phyloP scores from a whole-genome alignment of 495 filamentous ascomycete species.

The Talaromyces adpressus region DNA sequence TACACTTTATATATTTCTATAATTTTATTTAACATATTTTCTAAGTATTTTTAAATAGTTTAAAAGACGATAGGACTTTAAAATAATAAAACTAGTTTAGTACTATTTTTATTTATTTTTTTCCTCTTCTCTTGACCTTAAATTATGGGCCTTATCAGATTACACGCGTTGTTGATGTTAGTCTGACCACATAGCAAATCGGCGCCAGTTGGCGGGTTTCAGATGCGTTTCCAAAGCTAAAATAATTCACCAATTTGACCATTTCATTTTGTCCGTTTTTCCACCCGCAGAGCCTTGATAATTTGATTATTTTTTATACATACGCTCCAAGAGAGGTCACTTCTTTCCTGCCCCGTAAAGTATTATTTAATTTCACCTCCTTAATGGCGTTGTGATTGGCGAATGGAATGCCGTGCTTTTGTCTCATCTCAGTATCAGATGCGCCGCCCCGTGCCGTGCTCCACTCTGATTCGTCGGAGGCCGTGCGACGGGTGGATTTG shows the following conservation, averaged over 20 bases:
- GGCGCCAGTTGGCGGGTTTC: background rate
- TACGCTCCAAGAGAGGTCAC: background rate
- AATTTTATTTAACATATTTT: background rate
- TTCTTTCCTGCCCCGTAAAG: background rate
- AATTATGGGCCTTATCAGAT: background rate
- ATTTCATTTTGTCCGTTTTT: background rate
- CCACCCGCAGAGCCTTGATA: background rate
- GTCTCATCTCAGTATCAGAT: background rate
- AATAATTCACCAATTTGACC: background rate
- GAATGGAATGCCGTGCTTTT: background rate
- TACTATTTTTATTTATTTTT: background rate
- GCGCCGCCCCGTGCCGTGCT: background rate
- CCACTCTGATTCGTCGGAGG: background rate
- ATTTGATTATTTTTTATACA: too few relatives aligned
- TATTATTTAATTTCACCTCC: background rate
- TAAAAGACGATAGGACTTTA: background rate
- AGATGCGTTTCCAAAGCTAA: background rate
- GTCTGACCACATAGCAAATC: background rate
- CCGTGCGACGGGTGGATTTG: background rate
- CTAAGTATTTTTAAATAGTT: background rate
- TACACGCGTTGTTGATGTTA: background rate
- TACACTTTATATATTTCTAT: background rate
- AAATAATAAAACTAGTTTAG: background rate
- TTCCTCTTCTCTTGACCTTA: background rate
- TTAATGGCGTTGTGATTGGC: background rate